These are phyloP conservation scores for Francoa sonchifolia DNA, from an alignment of 441 rosid genomes.

Conservation along the genomic window DNA sequence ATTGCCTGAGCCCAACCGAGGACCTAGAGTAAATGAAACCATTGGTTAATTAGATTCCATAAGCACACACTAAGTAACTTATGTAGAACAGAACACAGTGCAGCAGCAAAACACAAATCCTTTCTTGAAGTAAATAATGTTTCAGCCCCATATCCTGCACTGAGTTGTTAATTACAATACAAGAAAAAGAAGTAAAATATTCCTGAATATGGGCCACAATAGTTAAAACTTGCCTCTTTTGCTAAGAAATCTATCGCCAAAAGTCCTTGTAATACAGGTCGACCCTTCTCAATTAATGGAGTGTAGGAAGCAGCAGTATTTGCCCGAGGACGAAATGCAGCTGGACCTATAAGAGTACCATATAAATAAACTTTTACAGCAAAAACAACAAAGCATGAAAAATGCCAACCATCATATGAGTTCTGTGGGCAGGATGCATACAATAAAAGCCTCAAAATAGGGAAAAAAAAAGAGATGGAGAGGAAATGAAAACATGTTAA, in stretches of 20 bases:
- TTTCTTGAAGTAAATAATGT: no score
- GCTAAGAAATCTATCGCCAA: conserved; percentile 88
- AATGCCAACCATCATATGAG: neutral
- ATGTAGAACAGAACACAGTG: no score
- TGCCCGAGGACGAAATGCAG: conserved; percentile 93
- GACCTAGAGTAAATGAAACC: conserved; percentile 41
- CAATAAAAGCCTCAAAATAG: no score
- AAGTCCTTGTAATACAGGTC: conserved; percentile 94
- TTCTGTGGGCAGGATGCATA: neutral
- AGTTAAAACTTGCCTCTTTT: conserved; percentile 58
- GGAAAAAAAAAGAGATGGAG: no score
- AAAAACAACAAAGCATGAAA: neutral
- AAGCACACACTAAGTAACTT: neutral
- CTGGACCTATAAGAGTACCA: conserved; percentile 58
- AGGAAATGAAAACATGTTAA: no score
- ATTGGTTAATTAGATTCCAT: conserved; percentile 9
- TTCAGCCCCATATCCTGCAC: conserved; percentile 1
- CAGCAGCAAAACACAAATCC: no score
- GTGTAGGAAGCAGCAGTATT: conserved; percentile 52
- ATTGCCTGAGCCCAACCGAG: conserved; percentile 99
- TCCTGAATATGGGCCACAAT: conserved; percentile 1
- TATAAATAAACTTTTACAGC: conserved; percentile 6
- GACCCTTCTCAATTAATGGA: conserved; percentile 70
- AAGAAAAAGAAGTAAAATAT: neutral
- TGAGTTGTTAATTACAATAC: neutral